Evolutionary conservation across 345 rosid species (phyloP).

Genomic region (Raphanus raphanistrum): DNA sequence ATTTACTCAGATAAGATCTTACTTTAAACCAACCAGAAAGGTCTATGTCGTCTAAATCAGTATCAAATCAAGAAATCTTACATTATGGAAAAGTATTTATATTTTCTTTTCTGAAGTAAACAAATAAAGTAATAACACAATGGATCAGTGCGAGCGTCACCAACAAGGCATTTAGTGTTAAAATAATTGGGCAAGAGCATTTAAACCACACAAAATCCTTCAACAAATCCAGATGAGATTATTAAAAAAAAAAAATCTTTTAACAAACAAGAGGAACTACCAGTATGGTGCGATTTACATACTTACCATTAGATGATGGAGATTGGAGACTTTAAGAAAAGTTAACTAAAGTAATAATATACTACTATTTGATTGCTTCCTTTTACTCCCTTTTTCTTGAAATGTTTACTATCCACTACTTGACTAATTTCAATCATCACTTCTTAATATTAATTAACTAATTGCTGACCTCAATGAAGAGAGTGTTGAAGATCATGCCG

Average conservation of each 20-base stretch:
- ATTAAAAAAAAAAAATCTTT: background rate
- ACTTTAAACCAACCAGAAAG: constrained; percentile 40
- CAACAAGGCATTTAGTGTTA: constrained; percentile 11
- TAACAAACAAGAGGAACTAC: background rate
- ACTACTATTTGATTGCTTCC: background rate
- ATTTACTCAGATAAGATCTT: constrained; percentile 29
- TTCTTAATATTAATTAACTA: background rate
- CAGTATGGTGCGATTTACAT: background rate
- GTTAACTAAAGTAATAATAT: constrained; percentile 7
- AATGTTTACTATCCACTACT: constrained; percentile 30
- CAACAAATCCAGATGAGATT: background rate
- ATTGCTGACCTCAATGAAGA: constrained; percentile 70
- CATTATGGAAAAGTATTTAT: constrained; percentile 11
- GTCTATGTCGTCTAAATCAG: constrained; percentile 36
- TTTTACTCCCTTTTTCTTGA: constrained; percentile 15
- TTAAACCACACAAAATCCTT: background rate
- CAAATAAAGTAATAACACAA: constrained; percentile 20
- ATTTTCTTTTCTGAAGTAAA: constrained; percentile 8
- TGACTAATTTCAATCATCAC: constrained; percentile 35
- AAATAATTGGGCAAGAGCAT: constrained; percentile 22
- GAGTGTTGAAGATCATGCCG: constrained; percentile 70
- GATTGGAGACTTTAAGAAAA: constrained; percentile 24
- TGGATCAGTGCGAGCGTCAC: constrained; percentile 31
- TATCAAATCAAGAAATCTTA: constrained; percentile 25
- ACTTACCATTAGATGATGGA: constrained; percentile 8